A percentile compares a stretch with the other conserved stretches of the same genome.
These are phyloP conservation scores for Earliella scabrosa DNA, from an alignment of 1,284 basidiomycete species.

Conservation along the genomic window DNA sequence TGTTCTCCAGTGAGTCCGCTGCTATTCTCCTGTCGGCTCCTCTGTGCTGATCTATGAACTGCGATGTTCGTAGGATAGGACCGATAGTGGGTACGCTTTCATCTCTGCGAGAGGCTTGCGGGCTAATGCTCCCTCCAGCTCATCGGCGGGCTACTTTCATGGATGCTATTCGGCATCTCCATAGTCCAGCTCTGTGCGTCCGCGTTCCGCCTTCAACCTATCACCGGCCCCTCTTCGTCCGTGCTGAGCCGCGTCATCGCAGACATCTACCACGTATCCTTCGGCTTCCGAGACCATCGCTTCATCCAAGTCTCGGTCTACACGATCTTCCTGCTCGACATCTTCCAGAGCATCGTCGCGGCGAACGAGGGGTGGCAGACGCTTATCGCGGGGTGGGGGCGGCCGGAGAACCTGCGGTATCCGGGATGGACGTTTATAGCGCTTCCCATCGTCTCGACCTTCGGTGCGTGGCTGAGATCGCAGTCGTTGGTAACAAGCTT, in stretches of 20 bases:
- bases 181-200: conserved; percentile 16
- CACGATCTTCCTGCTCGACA: conserved; percentile 12
- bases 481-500: background rate
- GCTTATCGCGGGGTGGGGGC: conserved; percentile 5
- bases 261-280: conserved; percentile 19
- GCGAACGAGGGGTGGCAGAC: conserved; percentile 2
- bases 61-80: too few species aligned
- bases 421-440: conserved; percentile 7
- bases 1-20: too few species aligned
- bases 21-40: too few species aligned
- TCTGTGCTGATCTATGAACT: too few species aligned
- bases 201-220: background rate
- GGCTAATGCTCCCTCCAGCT: background rate
- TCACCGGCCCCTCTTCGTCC: background rate
- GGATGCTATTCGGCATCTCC: conserved; percentile 15
- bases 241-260: background rate
- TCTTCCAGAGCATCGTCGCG: conserved; percentile 13
- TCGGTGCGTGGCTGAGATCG: background rate
- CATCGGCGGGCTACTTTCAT: conserved; percentile 5
- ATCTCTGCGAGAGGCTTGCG: too few species aligned
- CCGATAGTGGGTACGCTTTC: too few species aligned
- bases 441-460: conserved; percentile 8
- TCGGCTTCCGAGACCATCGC: conserved; percentile 2
- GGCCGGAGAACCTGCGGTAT: background rate
- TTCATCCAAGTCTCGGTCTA: conserved; percentile 12